Base-by-base conservation (phyloP, 2,329 filamentous ascomycete genomes). In the Coniochaeta sp. region DNA sequence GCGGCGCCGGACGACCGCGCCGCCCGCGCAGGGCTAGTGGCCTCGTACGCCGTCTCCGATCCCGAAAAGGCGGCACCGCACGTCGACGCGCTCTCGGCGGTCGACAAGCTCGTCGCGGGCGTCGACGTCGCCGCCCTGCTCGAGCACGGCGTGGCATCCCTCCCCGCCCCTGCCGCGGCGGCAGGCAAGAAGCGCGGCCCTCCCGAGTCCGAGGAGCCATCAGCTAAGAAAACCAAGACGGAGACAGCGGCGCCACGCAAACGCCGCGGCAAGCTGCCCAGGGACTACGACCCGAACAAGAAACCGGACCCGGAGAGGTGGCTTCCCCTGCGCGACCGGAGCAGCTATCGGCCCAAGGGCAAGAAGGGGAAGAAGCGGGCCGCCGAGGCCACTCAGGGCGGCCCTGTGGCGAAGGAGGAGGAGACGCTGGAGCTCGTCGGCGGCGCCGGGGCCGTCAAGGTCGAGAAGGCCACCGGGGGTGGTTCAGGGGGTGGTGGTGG, bases 331-430 rank as follows among this genome's bases (percentile, higher is more conserved):
- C 87, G 89, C 58, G 95, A 99, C 72, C 84, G 95, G 60, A 95
- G 90, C 67, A 90, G 86, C 44, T 99, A 96, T 75, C 81, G 89
- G 55, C 92, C 93, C 8, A 96, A 95, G 78, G 92, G 92, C 6
- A 92, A 89, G 79, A 96, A 96, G 81, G 90, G 91, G 59, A 93
- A 91, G 81, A 89, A 92, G 81, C 89, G 89, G 76, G 87, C 86
- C 4, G 80, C 82, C 62, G 89, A 91, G 65, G 78, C 88, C 44
- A 97, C 91, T 9, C 95, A 98, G 73, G 95, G 95, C 62, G 93
- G 93, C 56, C 77, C 88, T n/a, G n/a, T n/a, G 14, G 89, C 91
- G 24, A 87, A 82, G 67, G 90, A 93, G 64, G 88, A 89, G 71
- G 86, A 81, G 79, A 89, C 79, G 61, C 77, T 86, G 65, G 85